Base-by-base conservation (phyloP, 2,329 filamentous ascomycete species). In the Nemania serpens region DNA sequence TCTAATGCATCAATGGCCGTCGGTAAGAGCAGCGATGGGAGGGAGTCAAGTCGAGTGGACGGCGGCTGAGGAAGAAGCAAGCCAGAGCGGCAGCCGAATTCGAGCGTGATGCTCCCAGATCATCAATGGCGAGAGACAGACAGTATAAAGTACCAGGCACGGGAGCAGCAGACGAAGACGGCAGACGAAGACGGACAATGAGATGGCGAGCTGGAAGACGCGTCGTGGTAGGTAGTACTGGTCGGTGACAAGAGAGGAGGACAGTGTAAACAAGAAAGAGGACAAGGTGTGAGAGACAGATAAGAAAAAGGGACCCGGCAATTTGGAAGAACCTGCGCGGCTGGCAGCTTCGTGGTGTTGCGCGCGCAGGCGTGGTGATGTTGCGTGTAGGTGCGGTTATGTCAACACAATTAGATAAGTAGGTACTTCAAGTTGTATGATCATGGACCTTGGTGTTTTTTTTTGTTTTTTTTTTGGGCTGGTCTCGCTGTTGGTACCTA, bases 101-200 rank as follows among this genome's bases (percentile, higher is more conserved):
- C 62, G 61, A 52, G 49, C 45, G 52, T 59, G 36, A 64, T 58
- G 67, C 66, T 73, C 71, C 64, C 69, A 65, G 68, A 60, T 62
- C 72, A 74, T 74, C 67, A 73, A 75, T 59, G 70, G 71, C 64
- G 59, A 59, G 18, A 43, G 37, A 17, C 29, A 18, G n/a, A 29
- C 13, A 22, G 11, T 15, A 22, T 6, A n/a, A 5, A 10, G 29
- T 20, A n/a, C n/a, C n/a, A n/a, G n/a, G n/a, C n/a, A n/a, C n/a
- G 33, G 15, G 15, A n/a, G 20, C 49, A 12, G 17, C 13, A 45
- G 51, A 29, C 25, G 17, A 13, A 55, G 7, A 18, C n/a, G 29
- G 50, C 13, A n/a, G 15, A 15, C 48, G 45, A 13, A 20, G 25
- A 49, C 54, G 42, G 18, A 33, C 56, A 41, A 5, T n/a, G 18